Base-by-base conservation (phyloP, 176 grass and related monocot genomes). In the Secale cereale region DNA sequence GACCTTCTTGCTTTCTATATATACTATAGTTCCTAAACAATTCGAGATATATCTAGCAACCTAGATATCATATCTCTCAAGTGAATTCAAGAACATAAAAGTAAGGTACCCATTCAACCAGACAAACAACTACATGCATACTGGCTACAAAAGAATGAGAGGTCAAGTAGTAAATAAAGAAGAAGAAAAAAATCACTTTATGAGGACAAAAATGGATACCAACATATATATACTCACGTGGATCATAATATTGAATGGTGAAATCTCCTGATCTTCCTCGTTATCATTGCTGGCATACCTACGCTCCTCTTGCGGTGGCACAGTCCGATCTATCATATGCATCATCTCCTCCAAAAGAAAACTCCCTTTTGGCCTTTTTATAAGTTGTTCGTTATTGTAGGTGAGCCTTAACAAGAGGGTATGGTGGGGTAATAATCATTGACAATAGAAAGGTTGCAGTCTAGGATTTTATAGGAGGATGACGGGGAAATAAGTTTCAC, bases 191-290 rank as follows among this genome's bases (percentile, higher is more conserved):
- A 52, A 19, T 48, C 43, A 74, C 15, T 10, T 20, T 16, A 50
- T 48, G 54, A 57, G 54, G 8, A 50, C 43, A 74, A 1, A 17
- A 10, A 30, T 30, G 71, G 8, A 48, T 8, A 74, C 46, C 28
- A 30, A 10, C 26, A 74, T 50, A 45, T 71, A 74, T 50, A 45
- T 71, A 72, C 71, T 74, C 71, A 74, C 71, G 28, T 50, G 71
- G 46, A 41, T 74, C 41, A 50, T 50, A 26, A 19, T 74, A 41
- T 74, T 74, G 26, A 50, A 27, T 4, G 26, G 26, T 12, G 43
- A 8, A 25, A 74, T 30, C 26, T 74, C 71, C 7, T 17, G 40
- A 4, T 20, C 43, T 74, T 74, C 26, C 26, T 30, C 41, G 15
- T 74, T 50, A 26, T 10, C 15, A 15, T 50, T 8, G 8, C 0